Percentiles rank a stretch among this genome's conserved stretches.
These are phyloP conservation scores for Geotrichum bryndzae DNA, from an alignment of 1,139 yeast species.

Conservation along the genomic window DNA sequence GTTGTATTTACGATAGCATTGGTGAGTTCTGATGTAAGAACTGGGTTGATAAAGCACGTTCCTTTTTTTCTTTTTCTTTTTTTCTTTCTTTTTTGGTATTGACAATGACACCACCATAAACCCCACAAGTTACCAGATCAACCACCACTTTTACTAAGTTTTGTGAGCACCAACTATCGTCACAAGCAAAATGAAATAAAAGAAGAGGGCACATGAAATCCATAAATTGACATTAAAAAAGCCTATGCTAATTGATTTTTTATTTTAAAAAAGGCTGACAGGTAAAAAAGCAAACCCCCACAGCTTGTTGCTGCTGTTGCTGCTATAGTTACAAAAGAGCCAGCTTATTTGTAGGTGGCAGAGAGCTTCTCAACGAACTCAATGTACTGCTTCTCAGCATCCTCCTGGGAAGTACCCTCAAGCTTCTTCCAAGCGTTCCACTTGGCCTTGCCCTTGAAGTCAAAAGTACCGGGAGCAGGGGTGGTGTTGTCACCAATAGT, in stretches of 20 bases:
- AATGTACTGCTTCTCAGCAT: constrained; percentile 85
- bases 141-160: not conserved
- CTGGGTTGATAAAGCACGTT: too few relatives aligned
- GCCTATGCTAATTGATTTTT: not conserved
- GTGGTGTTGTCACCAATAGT: constrained; percentile 92
- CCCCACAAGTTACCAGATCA: not conserved
- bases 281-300: not conserved
- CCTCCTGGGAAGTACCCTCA: constrained; percentile 81
- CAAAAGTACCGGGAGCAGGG: constrained; percentile 73
- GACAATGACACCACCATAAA: not conserved
- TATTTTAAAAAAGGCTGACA: not conserved
- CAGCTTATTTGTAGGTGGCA: constrained; percentile 40
- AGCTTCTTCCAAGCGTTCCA: constrained; percentile 95
- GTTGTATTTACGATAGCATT: too few relatives aligned
- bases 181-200: not conserved
- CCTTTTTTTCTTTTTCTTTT: too few relatives aligned
- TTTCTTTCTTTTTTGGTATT: too few relatives aligned
- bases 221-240: not conserved
- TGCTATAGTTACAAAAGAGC: not conserved
- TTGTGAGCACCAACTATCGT: too few relatives aligned
- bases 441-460: constrained; percentile 91
- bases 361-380: constrained; percentile 64
- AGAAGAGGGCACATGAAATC: not conserved
- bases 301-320: not conserved
- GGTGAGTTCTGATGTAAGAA: too few relatives aligned